A percentile compares a stretch with the other conserved stretches of the same genome.
Conservation (phyloP, 2,329 filamentous ascomycete genomes). For the Allantophomopsis lycopodina region DNA sequence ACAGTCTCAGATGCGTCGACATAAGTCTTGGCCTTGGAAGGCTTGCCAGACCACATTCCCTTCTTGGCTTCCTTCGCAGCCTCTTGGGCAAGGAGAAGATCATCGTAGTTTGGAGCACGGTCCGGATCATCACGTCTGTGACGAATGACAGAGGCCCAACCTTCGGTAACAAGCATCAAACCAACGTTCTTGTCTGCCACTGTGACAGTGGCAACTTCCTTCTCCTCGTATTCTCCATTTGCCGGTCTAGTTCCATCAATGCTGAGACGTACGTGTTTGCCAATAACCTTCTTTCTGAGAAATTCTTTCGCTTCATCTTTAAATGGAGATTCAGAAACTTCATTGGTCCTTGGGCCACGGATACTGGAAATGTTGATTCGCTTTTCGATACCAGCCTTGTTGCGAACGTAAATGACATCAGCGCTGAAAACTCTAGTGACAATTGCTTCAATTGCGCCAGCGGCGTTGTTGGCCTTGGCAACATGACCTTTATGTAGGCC, state of each 20-base stretch:
- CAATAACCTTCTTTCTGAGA: constrained; percentile 82
- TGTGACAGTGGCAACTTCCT: constrained; percentile 82
- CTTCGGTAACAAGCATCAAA: constrained; percentile 74
- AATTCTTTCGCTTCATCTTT: constrained; percentile 93
- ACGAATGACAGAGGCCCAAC: constrained; percentile 86
- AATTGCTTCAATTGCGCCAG: constrained; percentile 60
- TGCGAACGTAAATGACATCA: constrained; percentile 77
- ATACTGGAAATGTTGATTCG: constrained; percentile 87
- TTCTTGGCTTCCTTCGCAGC: constrained; percentile 76
- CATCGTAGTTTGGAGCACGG: constrained; percentile 86
- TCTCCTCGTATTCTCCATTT: constrained; percentile 81
- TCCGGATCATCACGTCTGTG: constrained; percentile 93
- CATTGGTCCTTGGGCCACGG: constrained; percentile 78
- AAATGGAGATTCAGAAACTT: constrained; percentile 79
- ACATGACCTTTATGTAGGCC: constrained; percentile 75
- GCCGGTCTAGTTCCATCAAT: constrained; percentile 87
- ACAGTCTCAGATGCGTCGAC: constrained; percentile 83
- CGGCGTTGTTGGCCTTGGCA: constrained; percentile 46
- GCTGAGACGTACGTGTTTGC: constrained; percentile 82
- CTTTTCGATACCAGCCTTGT: constrained; percentile 76
- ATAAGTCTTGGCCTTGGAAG: constrained; percentile 69
- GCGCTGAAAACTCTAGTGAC: constrained; percentile 79
- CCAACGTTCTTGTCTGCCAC: constrained; percentile 80
- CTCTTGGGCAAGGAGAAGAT: constrained; percentile 68
- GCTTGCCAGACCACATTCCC: constrained; percentile 90